Evolutionary conservation across 805 yeast species (phyloP), one percentile per base, ranked within the genome.

Genomic region (Scheffersomyces stipitis): DNA sequence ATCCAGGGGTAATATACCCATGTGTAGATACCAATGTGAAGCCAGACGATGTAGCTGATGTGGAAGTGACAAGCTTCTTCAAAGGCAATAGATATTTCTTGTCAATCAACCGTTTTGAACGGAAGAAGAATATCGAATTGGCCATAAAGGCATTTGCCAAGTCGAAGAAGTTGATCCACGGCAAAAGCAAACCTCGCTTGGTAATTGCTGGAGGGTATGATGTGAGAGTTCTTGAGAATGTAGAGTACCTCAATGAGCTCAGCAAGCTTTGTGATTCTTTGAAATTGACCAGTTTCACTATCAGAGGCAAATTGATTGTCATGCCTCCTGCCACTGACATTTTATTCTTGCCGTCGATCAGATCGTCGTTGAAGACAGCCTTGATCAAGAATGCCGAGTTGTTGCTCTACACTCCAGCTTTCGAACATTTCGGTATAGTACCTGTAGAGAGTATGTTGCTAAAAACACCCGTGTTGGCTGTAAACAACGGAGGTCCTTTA

Each of bases 381-480:
- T 69, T 93, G 18, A 64, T 93, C 23, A 57, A 72, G 26, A 60
- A 67, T 7, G 71, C 90, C 2, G 72, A 74, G 31, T 48, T 85
- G 38, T 69, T 93, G 15, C 62, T 90, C 30, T 93, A 93, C 56
- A 93, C 99, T 0, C 99, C 99, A 3, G 72, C 85, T 0, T 76
- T 75, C 50, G 99, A 93, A 60, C 99, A 93, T 64, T 93, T 93
- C 56, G 99, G 99, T 10, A 93, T 93, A 45, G 99, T 93, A 7
- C 99, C 99, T 1, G 71, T 93, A 12, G 99, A 93, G 58, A 90
- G 96, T 9, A 90, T 93, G 97, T 73, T 83, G 31, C 71, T 77
- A 39, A 83, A 86, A 18, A 82, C 83, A 0, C 88, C 96, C 0
- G 96, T 90, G 0, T 64, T 93, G 34, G 96, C 96, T 0, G 82